phyloP scores from a whole-genome alignment of 208 protist species.

The Crithidia bombi region DNA sequence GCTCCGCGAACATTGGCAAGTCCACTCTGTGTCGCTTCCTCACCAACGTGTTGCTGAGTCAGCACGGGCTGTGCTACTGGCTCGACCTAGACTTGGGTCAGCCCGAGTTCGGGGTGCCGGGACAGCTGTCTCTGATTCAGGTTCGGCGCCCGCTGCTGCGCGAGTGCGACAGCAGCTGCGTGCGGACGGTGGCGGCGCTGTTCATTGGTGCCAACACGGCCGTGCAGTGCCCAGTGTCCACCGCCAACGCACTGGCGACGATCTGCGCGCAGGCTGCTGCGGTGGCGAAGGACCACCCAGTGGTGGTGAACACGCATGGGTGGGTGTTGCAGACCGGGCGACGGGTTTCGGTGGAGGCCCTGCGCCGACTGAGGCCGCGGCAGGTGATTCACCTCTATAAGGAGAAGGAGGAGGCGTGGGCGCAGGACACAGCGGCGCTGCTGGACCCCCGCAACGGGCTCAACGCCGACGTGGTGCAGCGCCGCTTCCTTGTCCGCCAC shows the following conservation, averaged over 20 bases:
- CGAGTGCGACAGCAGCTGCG: conserved; percentile 46
- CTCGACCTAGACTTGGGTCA: conserved; percentile 89
- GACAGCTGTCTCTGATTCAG: conserved; percentile 63
- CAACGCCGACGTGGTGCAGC: conserved; percentile 64
- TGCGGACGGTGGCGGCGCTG: conserved; percentile 42
- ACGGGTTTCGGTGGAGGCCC: conserved; percentile 70
- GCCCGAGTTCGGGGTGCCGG: conserved; percentile 85
- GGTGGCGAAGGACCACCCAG: conserved; percentile 47
- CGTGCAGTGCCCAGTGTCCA: conserved; percentile 50
- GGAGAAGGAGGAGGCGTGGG: conserved; percentile 50
- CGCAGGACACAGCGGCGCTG: conserved; percentile 38
- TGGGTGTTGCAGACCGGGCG: conserved; percentile 88
- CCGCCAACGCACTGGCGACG: conserved; percentile 51
- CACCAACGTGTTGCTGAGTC: conserved; percentile 76
- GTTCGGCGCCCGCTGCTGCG: conserved; percentile 62
- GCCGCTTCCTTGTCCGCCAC: conserved; percentile 66
- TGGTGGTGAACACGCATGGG: conserved; percentile 92
- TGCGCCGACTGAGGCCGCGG: conserved; percentile 72
- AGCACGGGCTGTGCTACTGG: conserved; percentile 78
- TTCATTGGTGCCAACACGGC: conserved; percentile 58
- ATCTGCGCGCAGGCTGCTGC: conserved; percentile 42
- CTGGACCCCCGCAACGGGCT: conserved; percentile 63
- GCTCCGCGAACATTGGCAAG: conserved; percentile 82
- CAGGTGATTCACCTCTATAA: conserved; percentile 79
- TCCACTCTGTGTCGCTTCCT: conserved; percentile 84